A percentile compares a stretch with the other conserved stretches of the same genome.
Evolutionary conservation across 148 eudicot species (phyloP).

Genomic region (Cornus florida): DNA sequence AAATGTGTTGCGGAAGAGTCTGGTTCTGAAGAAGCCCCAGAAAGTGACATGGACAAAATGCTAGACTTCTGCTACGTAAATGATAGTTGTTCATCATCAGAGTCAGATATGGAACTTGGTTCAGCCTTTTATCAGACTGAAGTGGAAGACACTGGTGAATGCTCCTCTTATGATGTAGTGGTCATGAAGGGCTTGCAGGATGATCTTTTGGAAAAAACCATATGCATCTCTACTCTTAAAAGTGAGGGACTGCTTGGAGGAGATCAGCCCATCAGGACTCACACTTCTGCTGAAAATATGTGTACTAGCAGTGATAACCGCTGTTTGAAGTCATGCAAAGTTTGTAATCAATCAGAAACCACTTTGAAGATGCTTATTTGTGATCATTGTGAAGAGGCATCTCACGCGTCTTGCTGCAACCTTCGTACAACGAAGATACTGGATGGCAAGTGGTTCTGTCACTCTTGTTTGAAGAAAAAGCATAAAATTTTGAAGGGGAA

Average conservation of each 20-base stretch:
- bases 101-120: conserved; percentile 53
- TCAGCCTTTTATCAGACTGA: conserved; percentile 7
- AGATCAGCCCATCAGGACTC: conserved; percentile 19
- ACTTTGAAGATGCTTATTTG: conserved; percentile 67
- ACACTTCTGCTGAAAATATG: conserved; percentile 24
- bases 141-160: conserved; percentile 43
- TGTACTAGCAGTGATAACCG: conserved; percentile 31
- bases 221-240: conserved; percentile 60
- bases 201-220: conserved; percentile 47
- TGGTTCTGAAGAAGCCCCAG: conserved; percentile 34
- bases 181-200: conserved; percentile 28
- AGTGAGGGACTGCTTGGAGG: conserved; percentile 49
- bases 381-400: conserved; percentile 84
- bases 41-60: conserved; percentile 28
- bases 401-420: conserved; percentile 70
- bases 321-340: conserved; percentile 48
- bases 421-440: conserved; percentile 48
- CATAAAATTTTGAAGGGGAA: conserved; percentile 47
- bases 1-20: conserved; percentile 32
- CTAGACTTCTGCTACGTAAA: conserved; percentile 46
- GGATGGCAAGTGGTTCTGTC: conserved; percentile 74
- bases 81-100: conserved; percentile 86
- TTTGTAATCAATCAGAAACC: conserved; percentile 47
- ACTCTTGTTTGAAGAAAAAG: conserved; percentile 72
- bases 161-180: conserved; percentile 61